Conservation (phyloP, 352 stramenopile genomes). For the Phytophthora sojae region DNA sequence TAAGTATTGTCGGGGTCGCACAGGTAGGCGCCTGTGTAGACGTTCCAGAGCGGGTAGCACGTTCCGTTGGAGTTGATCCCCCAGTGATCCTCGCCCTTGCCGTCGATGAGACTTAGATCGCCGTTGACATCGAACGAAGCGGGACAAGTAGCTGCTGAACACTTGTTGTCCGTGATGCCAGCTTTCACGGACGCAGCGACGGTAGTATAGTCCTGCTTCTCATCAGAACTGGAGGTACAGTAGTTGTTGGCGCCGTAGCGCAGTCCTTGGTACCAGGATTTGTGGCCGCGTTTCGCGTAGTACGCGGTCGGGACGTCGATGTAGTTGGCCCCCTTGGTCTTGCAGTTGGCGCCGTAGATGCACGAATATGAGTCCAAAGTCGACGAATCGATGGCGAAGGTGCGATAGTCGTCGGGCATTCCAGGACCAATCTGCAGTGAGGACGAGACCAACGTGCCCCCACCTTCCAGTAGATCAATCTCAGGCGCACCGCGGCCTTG, state of each 20-base stretch:
- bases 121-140: slow-evolving; percentile 43
- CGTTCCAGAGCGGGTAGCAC: slow-evolving; percentile 68
- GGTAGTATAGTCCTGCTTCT: slow-evolving; percentile 23
- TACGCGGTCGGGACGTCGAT: slow-evolving; percentile 33
- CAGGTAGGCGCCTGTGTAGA: slow-evolving; percentile 61
- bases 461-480: slow-evolving; percentile 95
- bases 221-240: slow-evolving; percentile 28
- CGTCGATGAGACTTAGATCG: slow-evolving; percentile 37
- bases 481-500: slow-evolving; percentile 91
- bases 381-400: slow-evolving; percentile 45
- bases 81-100: slow-evolving; percentile 38
- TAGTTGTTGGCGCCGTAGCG: slow-evolving; percentile 61
- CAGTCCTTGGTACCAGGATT: slow-evolving; percentile 68
- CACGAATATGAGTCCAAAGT: slow-evolving; percentile 40
- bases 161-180: slow-evolving; percentile 43
- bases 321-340: slow-evolving; percentile 54
- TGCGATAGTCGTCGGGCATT: slow-evolving; percentile 63
- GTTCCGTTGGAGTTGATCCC: slow-evolving; percentile 70
- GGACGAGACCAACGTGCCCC: slow-evolving; percentile 78
- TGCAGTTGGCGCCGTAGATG: slow-evolving; percentile 50
- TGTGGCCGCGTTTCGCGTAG: slow-evolving; percentile 55
- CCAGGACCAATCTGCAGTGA: slow-evolving; percentile 90
- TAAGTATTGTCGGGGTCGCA: slow-evolving; percentile 57
- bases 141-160: slow-evolving; percentile 32
- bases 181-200: slow-evolving; percentile 25